Evolutionary conservation across 768 basidiomycete genomes (phyloP).

Genomic region (Termitomyces eurrhizus): DNA sequence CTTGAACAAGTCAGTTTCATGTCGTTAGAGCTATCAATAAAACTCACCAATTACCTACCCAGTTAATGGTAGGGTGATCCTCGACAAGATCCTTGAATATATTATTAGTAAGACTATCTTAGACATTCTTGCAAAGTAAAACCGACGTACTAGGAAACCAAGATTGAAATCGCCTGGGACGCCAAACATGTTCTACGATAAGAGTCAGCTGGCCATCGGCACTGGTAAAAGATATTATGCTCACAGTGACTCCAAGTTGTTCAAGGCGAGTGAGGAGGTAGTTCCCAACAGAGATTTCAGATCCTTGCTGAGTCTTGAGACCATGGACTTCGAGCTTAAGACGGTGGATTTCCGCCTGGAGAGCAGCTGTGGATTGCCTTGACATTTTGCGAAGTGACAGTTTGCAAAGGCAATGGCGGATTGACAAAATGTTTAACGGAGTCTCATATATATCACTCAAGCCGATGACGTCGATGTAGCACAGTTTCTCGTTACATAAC

Average conservation of each 20-base stretch:
- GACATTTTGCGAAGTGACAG: conserved; percentile 14
- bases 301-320: conserved; percentile 30
- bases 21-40: too few relatives aligned
- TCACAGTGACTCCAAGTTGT: conserved; percentile 55
- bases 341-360: conserved; percentile 45
- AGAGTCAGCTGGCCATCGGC: background rate
- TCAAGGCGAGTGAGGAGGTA: conserved; percentile 56
- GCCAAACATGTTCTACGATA: conserved; percentile 68
- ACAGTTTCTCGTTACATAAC: conserved; percentile 5
- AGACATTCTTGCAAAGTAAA: background rate
- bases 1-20: conserved; percentile 28
- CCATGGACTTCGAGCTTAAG: conserved; percentile 45
- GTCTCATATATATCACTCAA: conserved; percentile 1
- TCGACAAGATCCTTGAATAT: conserved; percentile 72
- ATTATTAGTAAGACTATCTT: conserved; percentile 1
- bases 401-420: background rate
- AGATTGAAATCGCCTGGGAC: conserved; percentile 89
- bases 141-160: conserved; percentile 45
- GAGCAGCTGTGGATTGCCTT: conserved; percentile 21
- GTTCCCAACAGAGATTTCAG: conserved; percentile 44
- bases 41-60: conserved; percentile 80
- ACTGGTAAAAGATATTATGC: conserved; percentile 1
- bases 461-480: conserved; percentile 1
- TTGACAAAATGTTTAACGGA: background rate
- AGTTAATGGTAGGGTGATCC: conserved; percentile 70